These are phyloP conservation scores for Coemansia sp. DNA, from an alignment of 192 early-diverging fungal species.

Conservation along the genomic window DNA sequence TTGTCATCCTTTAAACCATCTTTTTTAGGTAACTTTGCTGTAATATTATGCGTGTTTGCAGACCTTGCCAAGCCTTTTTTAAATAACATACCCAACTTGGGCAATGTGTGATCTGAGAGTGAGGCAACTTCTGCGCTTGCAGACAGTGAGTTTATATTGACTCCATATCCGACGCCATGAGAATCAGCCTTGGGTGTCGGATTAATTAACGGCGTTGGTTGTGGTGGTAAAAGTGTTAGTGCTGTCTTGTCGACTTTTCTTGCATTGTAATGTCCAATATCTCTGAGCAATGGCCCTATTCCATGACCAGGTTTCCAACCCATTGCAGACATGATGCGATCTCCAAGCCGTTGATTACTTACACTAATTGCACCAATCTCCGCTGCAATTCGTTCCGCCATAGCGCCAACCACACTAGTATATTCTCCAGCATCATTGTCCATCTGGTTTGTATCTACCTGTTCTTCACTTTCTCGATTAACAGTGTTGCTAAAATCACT, in stretches of 20 bases:
- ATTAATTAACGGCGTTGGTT: background rate
- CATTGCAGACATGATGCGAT: conserved; percentile 72
- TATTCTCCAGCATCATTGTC: background rate
- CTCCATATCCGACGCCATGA: conserved; percentile 36
- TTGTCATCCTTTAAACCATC: background rate
- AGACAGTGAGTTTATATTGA: conserved; percentile 12
- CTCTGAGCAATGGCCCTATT: conserved; percentile 62
- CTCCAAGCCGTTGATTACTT: conserved; percentile 35
- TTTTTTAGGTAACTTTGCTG: background rate
- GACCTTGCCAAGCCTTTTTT: background rate
- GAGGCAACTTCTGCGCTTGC: background rate
- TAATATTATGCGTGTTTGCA: background rate
- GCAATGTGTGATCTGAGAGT: background rate
- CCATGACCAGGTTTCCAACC: conserved; percentile 88
- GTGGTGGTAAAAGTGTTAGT: conserved; percentile 7
- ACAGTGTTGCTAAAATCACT: conserved; percentile 2
- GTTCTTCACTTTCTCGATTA: background rate
- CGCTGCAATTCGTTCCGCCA: conserved; percentile 16
- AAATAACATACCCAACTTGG: conserved; percentile 28
- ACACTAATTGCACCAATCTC: conserved; percentile 14
- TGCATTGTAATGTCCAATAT: background rate
- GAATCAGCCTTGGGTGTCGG: background rate
- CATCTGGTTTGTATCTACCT: background rate
- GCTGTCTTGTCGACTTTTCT: background rate
- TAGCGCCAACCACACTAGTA: conserved; percentile 9